Conservation (phyloP, 169 alveolate species). For the Fabrea salina region DNA sequence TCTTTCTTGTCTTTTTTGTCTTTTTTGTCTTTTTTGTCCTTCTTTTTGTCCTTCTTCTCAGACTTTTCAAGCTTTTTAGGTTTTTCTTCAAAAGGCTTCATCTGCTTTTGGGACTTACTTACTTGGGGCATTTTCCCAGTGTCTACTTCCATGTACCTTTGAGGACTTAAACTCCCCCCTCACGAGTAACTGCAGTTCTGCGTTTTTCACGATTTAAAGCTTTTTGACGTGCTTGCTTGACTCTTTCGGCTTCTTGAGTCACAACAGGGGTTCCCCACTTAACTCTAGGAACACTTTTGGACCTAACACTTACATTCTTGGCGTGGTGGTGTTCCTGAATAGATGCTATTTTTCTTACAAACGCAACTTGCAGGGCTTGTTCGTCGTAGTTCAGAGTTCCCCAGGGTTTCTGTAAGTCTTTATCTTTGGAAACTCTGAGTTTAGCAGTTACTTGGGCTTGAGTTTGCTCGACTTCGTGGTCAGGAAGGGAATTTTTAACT, state of each 20-base stretch:
- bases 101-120: too few relatives aligned
- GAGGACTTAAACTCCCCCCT: too few relatives aligned
- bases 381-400: not conserved
- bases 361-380: constrained; percentile 1
- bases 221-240: not conserved
- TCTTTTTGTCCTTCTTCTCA: not conserved
- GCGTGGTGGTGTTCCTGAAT: constrained; percentile 21
- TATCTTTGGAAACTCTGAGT: not conserved
- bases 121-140: too few relatives aligned
- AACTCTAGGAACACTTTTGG: not conserved
- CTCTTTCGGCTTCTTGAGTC: not conserved
- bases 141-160: too few relatives aligned
- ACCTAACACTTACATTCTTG: not conserved
- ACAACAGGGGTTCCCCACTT: constrained; percentile 7
- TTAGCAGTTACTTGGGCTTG: constrained; percentile 33
- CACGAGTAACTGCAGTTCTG: too few relatives aligned
- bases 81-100: too few relatives aligned
- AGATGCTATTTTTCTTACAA: constrained; percentile 29
- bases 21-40: not conserved
- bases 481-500: not conserved
- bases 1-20: not conserved
- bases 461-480: constrained; percentile 16
- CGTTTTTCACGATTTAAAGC: not conserved
- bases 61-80: not conserved
- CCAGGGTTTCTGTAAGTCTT: not conserved